Evolutionary conservation across 306 rosid species (phyloP).

Genomic region (Lithocarpus polystachyus): DNA sequence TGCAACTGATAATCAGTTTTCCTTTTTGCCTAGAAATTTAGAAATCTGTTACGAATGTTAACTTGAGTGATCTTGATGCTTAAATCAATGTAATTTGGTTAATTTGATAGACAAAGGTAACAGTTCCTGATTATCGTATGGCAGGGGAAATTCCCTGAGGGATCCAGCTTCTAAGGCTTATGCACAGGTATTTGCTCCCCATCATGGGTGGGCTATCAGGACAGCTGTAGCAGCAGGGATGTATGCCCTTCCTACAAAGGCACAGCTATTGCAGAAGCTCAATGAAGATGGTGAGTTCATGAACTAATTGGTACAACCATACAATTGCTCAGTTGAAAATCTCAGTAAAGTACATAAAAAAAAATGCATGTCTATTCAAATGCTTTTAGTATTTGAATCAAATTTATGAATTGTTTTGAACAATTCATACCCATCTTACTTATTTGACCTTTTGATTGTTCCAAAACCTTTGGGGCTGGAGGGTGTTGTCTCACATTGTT

Average conservation of each 20-base stretch:
- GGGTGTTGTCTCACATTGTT: too few species aligned
- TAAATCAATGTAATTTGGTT: too few species aligned
- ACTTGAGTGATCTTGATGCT: too few species aligned
- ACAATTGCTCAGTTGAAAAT: conserved; percentile 4
- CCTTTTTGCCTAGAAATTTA: not conserved
- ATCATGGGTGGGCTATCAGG: conserved; percentile 91
- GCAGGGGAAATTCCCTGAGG: conserved; percentile 77
- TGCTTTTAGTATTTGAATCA: not conserved
- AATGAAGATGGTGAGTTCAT: conserved; percentile 78
- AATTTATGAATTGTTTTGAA: not conserved
- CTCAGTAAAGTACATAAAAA: not conserved
- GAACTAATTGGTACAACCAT: not conserved
- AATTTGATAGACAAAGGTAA: not conserved
- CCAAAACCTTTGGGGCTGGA: too few species aligned
- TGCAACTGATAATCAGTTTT: not conserved
- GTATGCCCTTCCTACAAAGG: conserved; percentile 79
- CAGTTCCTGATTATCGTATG: conserved; percentile 22
- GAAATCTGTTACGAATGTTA: not conserved
- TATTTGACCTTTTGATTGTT: not conserved
- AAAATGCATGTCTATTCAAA: not conserved
- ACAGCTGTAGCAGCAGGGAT: conserved; percentile 90
- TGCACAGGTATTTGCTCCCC: conserved; percentile 68
- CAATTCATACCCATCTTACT: not conserved
- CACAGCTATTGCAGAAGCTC: conserved; percentile 65
- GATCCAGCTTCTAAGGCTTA: conserved; percentile 92